phyloP scores from a whole-genome alignment of 371 early-diverging fungal species.

The Rhizopus delemar region DNA sequence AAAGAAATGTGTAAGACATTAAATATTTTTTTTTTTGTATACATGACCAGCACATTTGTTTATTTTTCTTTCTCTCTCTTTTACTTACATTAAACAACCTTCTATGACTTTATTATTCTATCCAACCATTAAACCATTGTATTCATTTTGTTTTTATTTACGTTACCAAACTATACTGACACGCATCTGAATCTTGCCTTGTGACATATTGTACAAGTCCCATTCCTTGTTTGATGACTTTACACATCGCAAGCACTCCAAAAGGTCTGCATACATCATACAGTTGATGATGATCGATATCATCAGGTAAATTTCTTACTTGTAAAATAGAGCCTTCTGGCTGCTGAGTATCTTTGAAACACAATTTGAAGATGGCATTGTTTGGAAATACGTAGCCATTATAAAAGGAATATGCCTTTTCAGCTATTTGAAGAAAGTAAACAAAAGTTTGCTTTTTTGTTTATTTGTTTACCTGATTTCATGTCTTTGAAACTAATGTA shows the following conservation, averaged over 20 bases:
- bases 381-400: constrained; percentile 35
- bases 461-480: constrained; percentile 25
- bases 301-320: constrained; percentile 27
- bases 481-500: constrained; percentile 32
- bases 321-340: constrained; percentile 32
- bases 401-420: constrained; percentile 40
- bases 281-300: constrained; percentile 30
- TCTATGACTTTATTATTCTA: constrained; percentile 23
- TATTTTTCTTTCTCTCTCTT: no score
- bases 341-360: constrained; percentile 22
- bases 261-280: constrained; percentile 42
- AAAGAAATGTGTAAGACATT: neutral
- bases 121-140: neutral
- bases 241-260: constrained; percentile 43
- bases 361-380: constrained; percentile 25
- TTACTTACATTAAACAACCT: constrained; percentile 23
- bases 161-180: constrained; percentile 31
- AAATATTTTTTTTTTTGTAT: neutral
- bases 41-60: no score
- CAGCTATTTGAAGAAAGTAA: constrained; percentile 19
- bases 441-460: no score
- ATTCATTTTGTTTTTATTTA: neutral
- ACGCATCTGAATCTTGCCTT: constrained; percentile 30
- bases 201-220: constrained; percentile 46
- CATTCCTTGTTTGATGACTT: constrained; percentile 25